Conservation (phyloP, 306 rosid species). For the Cicer yamashitae region DNA sequence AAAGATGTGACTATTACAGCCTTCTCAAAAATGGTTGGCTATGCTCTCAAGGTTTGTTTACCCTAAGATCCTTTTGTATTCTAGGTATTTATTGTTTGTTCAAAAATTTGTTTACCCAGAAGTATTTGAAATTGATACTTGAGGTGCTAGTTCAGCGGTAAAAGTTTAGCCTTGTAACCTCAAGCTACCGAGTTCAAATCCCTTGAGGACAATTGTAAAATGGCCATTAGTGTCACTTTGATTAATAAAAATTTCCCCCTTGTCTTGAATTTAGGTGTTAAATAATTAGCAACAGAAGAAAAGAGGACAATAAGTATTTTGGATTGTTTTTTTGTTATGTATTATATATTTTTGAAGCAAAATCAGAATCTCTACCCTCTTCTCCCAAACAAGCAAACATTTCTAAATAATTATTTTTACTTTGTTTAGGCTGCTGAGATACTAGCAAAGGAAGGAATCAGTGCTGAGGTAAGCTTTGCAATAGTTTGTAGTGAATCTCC, state of each 20-base stretch:
- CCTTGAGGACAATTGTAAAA: too few relatives aligned
- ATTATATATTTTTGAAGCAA: slow-evolving; percentile 9
- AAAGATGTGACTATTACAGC: slow-evolving; percentile 97
- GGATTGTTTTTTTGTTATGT: background rate
- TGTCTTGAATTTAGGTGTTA: slow-evolving; percentile 34
- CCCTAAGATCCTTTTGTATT: slow-evolving; percentile 34
- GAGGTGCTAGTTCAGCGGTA: too few relatives aligned
- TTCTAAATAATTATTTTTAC: slow-evolving; percentile 43
- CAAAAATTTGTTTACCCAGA: slow-evolving; percentile 24
- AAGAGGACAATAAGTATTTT: background rate
- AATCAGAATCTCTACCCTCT: slow-evolving; percentile 16
- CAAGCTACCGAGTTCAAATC: too few relatives aligned
- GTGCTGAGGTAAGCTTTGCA: slow-evolving; percentile 79
- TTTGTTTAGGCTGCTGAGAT: slow-evolving; percentile 86
- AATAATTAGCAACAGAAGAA: slow-evolving; percentile 2
- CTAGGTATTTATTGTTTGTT: slow-evolving; percentile 27
- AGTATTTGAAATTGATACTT: slow-evolving; percentile 14
- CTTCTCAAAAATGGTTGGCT: slow-evolving; percentile 96
- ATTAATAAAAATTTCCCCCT: too few relatives aligned
- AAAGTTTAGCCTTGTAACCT: too few relatives aligned
- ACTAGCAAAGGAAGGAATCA: slow-evolving; percentile 91
- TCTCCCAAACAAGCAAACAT: slow-evolving; percentile 9
- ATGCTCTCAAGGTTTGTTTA: slow-evolving; percentile 82
- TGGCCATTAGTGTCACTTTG: too few relatives aligned
- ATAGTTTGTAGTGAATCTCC: slow-evolving; percentile 25